Conservation (phyloP, 2,329 filamentous ascomycete species). For the Madurella mycetomatis region DNA sequence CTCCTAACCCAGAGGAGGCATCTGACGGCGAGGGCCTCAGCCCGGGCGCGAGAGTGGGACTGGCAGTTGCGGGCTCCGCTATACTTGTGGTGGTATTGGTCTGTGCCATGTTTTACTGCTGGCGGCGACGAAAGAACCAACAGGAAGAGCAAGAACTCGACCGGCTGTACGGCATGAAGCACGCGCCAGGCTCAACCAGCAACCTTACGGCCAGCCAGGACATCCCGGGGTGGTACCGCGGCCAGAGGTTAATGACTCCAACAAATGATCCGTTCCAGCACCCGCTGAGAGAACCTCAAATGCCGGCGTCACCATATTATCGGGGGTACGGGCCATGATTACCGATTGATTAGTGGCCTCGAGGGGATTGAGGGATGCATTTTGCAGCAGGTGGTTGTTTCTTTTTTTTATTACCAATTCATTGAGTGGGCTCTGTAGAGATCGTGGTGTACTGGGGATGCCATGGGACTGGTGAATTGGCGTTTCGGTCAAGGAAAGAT, state of each 20-base stretch:
- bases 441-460: no score
- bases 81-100: slow-evolving; percentile 17
- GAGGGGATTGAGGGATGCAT: background rate
- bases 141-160: slow-evolving; percentile 25
- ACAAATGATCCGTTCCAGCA: slow-evolving; percentile 7
- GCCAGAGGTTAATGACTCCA: slow-evolving; percentile 16
- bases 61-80: slow-evolving; percentile 22
- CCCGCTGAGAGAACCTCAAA: background rate
- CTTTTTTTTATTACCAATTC: no score
- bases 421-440: no score
- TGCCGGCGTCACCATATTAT: slow-evolving; percentile 15
- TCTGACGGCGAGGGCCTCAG: slow-evolving; percentile 1
- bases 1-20: background rate
- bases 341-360: background rate
- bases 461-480: no score
- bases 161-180: slow-evolving; percentile 23
- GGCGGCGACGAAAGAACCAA: slow-evolving; percentile 16
- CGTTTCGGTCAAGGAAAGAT: no score
- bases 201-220: slow-evolving; percentile 11
- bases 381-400: no score
- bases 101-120: slow-evolving; percentile 22
- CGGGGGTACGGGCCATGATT: slow-evolving; percentile 17
- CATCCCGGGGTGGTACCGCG: slow-evolving; percentile 26
- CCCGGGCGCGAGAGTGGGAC: slow-evolving; percentile 20
- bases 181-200: slow-evolving; percentile 5